Evolutionary conservation across 2,329 filamentous ascomycete genomes (phyloP).

Genomic region (Aspergillus eucalypticola): DNA sequence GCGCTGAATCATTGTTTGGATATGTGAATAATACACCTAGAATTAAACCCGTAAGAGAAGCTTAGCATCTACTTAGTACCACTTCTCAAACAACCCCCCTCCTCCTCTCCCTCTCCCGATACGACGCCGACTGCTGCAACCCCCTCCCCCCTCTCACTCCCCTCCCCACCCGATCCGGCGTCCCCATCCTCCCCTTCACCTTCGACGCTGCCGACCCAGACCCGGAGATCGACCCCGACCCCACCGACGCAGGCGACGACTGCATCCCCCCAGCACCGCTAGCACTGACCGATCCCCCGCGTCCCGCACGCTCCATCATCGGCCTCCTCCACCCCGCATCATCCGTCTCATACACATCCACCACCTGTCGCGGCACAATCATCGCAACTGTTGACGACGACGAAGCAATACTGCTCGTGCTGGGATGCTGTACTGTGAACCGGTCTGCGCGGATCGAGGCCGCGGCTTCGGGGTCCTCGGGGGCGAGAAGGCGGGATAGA

Average conservation of each 20-base stretch:
- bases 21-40: slow-evolving; percentile 1
- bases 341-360: slow-evolving; percentile 26
- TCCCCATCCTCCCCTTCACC: slow-evolving; percentile 14
- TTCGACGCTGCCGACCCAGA: neutral
- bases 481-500: slow-evolving; percentile 35
- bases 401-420: neutral
- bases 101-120: slow-evolving; percentile 23
- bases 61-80: slow-evolving; percentile 9
- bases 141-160: slow-evolving; percentile 12
- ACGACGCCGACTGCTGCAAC: slow-evolving; percentile 11
- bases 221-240: slow-evolving; percentile 5
- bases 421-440: slow-evolving; percentile 25
- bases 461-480: slow-evolving; percentile 28
- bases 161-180: slow-evolving; percentile 15
- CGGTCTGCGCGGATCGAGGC: slow-evolving; percentile 30
- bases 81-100: slow-evolving; percentile 24
- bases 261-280: neutral
- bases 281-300: neutral
- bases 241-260: slow-evolving; percentile 11
- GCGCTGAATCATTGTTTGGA: neutral
- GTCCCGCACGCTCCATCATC: neutral
- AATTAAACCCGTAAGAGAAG: too few species aligned
- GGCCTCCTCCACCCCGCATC: slow-evolving; percentile 26
- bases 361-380: slow-evolving; percentile 19
- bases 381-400: slow-evolving; percentile 10